A percentile compares a stretch with the other conserved stretches of the same genome.
Conservation (phyloP, 2,329 filamentous ascomycete genomes). For the Neoarthrinium moseri region DNA sequence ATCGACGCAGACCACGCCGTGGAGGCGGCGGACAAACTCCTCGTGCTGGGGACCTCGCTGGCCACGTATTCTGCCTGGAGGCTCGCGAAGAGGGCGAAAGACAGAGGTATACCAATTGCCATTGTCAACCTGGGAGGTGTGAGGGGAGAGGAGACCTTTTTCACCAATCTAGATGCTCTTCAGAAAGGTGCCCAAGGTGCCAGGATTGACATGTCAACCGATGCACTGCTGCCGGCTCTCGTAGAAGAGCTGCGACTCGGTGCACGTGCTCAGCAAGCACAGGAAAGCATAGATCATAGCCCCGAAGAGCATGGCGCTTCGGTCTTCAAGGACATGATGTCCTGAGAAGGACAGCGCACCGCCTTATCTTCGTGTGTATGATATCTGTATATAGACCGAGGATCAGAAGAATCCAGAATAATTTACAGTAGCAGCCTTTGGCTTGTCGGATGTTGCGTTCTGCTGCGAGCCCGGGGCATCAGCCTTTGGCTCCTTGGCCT, state of each 20-base stretch:
- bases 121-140: conserved; percentile 87
- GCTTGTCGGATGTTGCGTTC: conserved; percentile 6
- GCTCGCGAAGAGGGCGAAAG: conserved; percentile 78
- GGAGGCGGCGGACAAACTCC: conserved; percentile 70
- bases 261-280: conserved; percentile 13
- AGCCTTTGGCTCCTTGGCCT: conserved; percentile 17
- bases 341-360: conserved; percentile 33
- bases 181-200: conserved; percentile 53
- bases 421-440: conserved; percentile 21
- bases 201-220: conserved; percentile 57
- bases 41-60: conserved; percentile 85
- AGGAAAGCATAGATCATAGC: conserved; percentile 17
- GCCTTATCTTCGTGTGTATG: conserved; percentile 10
- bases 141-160: conserved; percentile 74
- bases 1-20: conserved; percentile 75
- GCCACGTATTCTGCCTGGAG: conserved; percentile 96
- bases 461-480: conserved; percentile 11
- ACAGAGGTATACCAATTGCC: conserved; percentile 80
- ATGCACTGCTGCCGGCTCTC: conserved; percentile 55
- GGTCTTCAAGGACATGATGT: conserved; percentile 61
- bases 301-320: conserved; percentile 26
- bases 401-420: conserved; percentile 52
- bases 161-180: conserved; percentile 50
- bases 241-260: conserved; percentile 47
- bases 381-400: conserved; percentile 15